phyloP scores from a whole-genome alignment of 2,329 filamentous ascomycete species.

The Xylariomycetidae sp. region DNA sequence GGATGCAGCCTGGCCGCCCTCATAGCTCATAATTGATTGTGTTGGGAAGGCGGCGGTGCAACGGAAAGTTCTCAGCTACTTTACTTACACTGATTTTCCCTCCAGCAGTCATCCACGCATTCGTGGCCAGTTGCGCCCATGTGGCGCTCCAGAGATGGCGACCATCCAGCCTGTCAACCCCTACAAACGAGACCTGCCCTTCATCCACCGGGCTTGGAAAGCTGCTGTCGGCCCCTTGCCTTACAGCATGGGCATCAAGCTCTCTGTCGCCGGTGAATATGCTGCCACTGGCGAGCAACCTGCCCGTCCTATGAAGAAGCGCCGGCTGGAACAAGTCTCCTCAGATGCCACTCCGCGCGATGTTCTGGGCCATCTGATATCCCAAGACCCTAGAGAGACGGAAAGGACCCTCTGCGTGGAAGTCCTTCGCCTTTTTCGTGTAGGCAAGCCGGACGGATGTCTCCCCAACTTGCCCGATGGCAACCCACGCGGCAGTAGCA shows the following conservation, averaged over 20 bases:
- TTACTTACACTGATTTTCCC: slow-evolving; percentile 9
- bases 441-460: slow-evolving; percentile 33
- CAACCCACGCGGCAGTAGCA: too few species aligned
- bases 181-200: slow-evolving; percentile 42
- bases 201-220: slow-evolving; percentile 50
- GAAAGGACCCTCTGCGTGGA: slow-evolving; percentile 44
- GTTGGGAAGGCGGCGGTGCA: too few species aligned
- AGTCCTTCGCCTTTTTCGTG: slow-evolving; percentile 46
- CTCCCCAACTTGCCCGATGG: slow-evolving; percentile 30
- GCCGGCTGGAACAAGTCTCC: slow-evolving; percentile 38
- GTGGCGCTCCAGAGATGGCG: slow-evolving; percentile 39
- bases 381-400: slow-evolving; percentile 20
- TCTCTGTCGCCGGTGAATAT: slow-evolving; percentile 33
- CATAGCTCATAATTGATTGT: slow-evolving; percentile 20
- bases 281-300: slow-evolving; percentile 30
- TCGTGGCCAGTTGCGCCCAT: slow-evolving; percentile 28
- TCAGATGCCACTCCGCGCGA: slow-evolving; percentile 24
- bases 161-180: slow-evolving; percentile 37
- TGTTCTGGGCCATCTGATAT: slow-evolving; percentile 16
- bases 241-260: slow-evolving; percentile 40
- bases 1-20: slow-evolving; percentile 16
- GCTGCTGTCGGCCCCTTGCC: slow-evolving; percentile 37
- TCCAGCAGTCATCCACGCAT: slow-evolving; percentile 16
- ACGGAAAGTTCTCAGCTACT: too few species aligned
- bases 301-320: slow-evolving; percentile 42